These are phyloP conservation scores for Babesia sp. DNA, from an alignment of 169 alveolate genomes.

Conservation along the genomic window DNA sequence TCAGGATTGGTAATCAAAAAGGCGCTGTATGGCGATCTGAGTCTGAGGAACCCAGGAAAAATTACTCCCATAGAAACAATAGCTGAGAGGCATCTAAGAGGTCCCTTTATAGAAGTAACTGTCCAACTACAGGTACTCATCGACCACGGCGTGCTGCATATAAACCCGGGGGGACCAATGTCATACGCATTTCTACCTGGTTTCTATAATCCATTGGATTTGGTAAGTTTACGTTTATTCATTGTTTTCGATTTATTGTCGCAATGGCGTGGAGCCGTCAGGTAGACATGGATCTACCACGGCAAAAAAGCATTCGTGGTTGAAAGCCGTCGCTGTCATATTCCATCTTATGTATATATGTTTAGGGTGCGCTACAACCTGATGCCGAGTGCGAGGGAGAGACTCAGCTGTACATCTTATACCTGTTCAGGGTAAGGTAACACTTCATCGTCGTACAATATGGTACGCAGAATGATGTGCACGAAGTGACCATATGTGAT, in stretches of 20 bases:
- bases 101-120: slow-evolving; percentile 67
- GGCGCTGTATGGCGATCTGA: slow-evolving; percentile 67
- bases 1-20: slow-evolving; percentile 58
- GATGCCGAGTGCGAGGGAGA: slow-evolving; percentile 10
- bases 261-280: background rate
- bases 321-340: no score
- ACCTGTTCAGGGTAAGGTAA: slow-evolving; percentile 42
- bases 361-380: no score
- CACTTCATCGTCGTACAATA: slow-evolving; percentile 3
- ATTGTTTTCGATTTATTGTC: background rate
- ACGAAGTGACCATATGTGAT: slow-evolving; percentile 62
- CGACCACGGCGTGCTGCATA: slow-evolving; percentile 54
- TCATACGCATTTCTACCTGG: slow-evolving; percentile 66
- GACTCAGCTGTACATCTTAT: slow-evolving; percentile 59
- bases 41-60: slow-evolving; percentile 40
- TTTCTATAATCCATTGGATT: slow-evolving; percentile 61
- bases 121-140: slow-evolving; percentile 60
- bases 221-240: slow-evolving; percentile 21
- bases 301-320: background rate
- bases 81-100: slow-evolving; percentile 28
- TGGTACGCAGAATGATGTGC: slow-evolving; percentile 60
- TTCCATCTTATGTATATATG: no score
- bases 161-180: slow-evolving; percentile 30
- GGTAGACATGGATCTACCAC: background rate
- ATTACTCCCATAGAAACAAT: slow-evolving; percentile 50